A percentile compares a stretch with the other conserved stretches of the same genome.
Evolutionary conservation across 2,329 filamentous ascomycete species (phyloP).

Genomic region (Myriosclerotinia scirpicola): DNA sequence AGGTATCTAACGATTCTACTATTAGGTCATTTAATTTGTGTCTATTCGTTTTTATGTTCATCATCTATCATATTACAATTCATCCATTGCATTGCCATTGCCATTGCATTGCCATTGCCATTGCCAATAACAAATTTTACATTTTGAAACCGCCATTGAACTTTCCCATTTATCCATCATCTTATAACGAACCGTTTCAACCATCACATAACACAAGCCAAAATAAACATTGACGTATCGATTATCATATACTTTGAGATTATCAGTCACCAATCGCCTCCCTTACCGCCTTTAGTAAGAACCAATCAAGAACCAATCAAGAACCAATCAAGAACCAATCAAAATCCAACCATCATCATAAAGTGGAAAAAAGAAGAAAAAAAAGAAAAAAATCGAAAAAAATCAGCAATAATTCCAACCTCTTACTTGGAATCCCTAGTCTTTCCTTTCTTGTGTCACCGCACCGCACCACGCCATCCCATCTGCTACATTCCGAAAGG

Average conservation of each 20-base stretch:
- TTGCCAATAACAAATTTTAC: background rate
- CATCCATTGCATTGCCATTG: no score
- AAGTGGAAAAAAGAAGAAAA: background rate
- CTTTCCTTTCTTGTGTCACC: constrained; percentile 20
- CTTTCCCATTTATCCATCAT: constrained; percentile 14
- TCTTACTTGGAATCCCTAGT: constrained; percentile 17
- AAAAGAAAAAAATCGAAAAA: background rate
- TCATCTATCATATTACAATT: no score
- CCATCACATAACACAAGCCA: background rate
- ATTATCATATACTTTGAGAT: no score
- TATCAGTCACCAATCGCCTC: background rate
- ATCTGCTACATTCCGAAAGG: constrained; percentile 35
- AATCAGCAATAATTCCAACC: background rate
- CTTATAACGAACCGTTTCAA: background rate
- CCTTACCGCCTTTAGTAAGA: background rate
- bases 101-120: no score
- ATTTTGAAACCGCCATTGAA: constrained; percentile 3
- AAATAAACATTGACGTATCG: no score
- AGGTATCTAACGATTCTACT: no score
- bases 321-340: background rate
- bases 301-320: no score
- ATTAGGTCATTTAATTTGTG: no score
- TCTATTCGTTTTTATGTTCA: no score
- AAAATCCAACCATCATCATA: background rate
- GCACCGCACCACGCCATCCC: constrained; percentile 20